These are phyloP conservation scores for Agrostemma githago DNA, from an alignment of 148 eudicot genomes.

Conservation along the genomic window DNA sequence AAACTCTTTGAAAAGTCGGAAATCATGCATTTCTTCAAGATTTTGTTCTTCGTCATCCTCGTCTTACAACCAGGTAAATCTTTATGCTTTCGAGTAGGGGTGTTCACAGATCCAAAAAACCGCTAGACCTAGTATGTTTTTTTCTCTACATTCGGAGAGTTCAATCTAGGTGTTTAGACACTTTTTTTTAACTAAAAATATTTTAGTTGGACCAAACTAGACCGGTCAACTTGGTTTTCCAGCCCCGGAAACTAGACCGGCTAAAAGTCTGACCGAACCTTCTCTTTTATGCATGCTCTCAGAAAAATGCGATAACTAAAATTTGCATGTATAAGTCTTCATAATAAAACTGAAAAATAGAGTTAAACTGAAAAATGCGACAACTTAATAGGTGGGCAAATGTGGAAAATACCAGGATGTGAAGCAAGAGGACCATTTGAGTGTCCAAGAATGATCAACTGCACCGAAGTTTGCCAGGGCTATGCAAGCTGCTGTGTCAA, in stretches of 20 bases:
- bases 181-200: no score
- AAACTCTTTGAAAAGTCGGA: neutral
- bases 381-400: neutral
- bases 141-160: no score
- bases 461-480: slow-evolving; percentile 17
- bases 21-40: slow-evolving; percentile 4
- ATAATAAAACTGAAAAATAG: no score
- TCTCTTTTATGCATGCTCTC: neutral
- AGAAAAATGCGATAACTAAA: neutral
- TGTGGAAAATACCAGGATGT: slow-evolving; percentile 7
- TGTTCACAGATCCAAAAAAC: no score
- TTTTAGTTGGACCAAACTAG: no score
- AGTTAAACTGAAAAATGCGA: neutral
- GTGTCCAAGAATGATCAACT: slow-evolving; percentile 19
- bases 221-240: no score
- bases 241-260: no score
- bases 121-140: no score
- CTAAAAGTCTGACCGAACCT: neutral
- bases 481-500: slow-evolving; percentile 23
- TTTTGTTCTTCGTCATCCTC: slow-evolving; percentile 12
- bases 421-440: slow-evolving; percentile 14
- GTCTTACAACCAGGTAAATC: slow-evolving; percentile 8
- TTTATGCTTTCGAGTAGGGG: neutral
- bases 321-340: no score
- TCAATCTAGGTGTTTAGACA: no score